Conservation (phyloP, 331 rosid genomes). For the Rhamnella rubrinervis region DNA sequence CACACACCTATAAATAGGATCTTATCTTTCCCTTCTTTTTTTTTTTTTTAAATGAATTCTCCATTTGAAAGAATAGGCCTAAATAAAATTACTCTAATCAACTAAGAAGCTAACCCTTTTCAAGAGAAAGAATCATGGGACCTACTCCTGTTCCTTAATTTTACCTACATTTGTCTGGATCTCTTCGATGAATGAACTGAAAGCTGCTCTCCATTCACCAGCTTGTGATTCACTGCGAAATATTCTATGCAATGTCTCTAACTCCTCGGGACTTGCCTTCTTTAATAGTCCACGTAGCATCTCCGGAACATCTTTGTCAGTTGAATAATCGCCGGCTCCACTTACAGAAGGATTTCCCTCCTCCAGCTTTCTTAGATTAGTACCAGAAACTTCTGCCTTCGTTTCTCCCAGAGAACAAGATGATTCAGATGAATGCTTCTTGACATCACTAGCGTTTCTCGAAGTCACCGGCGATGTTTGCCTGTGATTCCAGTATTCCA, state of each 20-base stretch:
- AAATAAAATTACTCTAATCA: conserved; percentile 21
- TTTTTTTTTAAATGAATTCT: conserved; percentile 21
- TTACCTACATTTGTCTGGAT: conserved; percentile 46
- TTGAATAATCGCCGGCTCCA: conserved; percentile 26
- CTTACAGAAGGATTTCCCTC: conserved; percentile 18
- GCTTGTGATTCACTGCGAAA: conserved; percentile 40
- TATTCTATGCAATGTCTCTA: conserved; percentile 44
- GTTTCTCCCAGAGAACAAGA: conserved; percentile 30
- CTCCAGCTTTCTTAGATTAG: conserved; percentile 12
- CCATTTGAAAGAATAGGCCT: conserved; percentile 46
- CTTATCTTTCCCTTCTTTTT: not conserved
- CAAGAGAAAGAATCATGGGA: conserved; percentile 48
- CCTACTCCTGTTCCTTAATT: conserved; percentile 33
- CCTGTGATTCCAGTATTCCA: conserved; percentile 81
- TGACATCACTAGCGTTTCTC: conserved; percentile 17
- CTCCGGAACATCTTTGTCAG: conserved; percentile 38
- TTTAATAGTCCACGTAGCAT: conserved; percentile 49
- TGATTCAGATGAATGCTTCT: conserved; percentile 32
- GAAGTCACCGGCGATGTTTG: conserved; percentile 14
- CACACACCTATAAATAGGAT: conserved; percentile 12
- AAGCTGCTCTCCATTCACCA: conserved; percentile 43
- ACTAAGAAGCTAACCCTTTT: conserved; percentile 31
- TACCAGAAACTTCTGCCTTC: conserved; percentile 41
- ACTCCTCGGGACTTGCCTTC: conserved; percentile 59
- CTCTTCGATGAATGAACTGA: conserved; percentile 53